phyloP scores from a whole-genome alignment of 768 basidiomycete genomes.

The Candolleomyces aberdarensis region DNA sequence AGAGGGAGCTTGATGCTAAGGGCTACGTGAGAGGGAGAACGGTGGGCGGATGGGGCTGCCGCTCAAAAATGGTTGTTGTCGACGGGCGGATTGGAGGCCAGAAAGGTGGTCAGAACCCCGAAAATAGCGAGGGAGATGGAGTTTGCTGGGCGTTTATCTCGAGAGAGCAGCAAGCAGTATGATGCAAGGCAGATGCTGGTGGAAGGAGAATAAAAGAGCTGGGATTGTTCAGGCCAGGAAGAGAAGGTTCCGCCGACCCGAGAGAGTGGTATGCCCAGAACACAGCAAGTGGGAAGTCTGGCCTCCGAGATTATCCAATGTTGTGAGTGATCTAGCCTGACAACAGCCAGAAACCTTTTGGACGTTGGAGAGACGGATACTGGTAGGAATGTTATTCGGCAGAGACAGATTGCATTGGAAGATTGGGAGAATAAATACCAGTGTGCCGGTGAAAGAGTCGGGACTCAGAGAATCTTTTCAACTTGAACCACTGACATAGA shows the following conservation, averaged over 20 bases:
- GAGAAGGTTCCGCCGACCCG: constrained; percentile 31
- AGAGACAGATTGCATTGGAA: too few species aligned
- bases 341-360: too few species aligned
- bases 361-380: too few species aligned
- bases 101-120: neutral
- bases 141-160: neutral
- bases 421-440: too few species aligned
- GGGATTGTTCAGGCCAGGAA: constrained; percentile 21
- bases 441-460: too few species aligned
- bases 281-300: neutral
- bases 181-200: neutral
- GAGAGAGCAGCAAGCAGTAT: neutral
- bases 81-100: neutral
- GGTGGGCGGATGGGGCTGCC: constrained; percentile 7
- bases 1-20: constrained; percentile 11
- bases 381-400: too few species aligned
- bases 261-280: constrained; percentile 32
- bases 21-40: constrained; percentile 11
- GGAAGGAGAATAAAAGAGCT: constrained; percentile 7
- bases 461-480: too few species aligned
- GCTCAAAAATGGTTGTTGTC: neutral
- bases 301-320: constrained; percentile 16
- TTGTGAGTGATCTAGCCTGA: too few species aligned
- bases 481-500: neutral
- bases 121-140: neutral